Conservation (phyloP, 768 basidiomycete genomes). For the Leucocoprinus birnbaumii region DNA sequence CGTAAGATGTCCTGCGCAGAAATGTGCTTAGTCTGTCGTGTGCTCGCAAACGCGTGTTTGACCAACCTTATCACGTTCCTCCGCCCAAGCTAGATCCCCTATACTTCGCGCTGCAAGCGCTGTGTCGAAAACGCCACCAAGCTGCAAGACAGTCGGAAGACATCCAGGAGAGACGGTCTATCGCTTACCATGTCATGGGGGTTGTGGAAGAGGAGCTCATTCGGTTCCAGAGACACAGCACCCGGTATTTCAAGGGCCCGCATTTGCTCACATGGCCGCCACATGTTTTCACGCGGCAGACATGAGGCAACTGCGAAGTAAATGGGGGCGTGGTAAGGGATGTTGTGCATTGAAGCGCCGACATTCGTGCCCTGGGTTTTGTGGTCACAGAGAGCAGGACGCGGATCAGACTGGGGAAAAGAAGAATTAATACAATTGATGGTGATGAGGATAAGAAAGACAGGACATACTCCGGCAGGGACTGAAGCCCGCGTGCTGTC, state of each 20-base stretch:
- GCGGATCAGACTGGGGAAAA: constrained; percentile 12
- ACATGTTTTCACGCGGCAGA: constrained; percentile 14
- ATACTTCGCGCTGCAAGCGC: not conserved
- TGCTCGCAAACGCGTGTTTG: constrained; percentile 6
- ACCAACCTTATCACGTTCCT: constrained; percentile 9
- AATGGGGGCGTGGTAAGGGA: constrained; percentile 2
- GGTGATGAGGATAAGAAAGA: not conserved
- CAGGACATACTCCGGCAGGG: not conserved
- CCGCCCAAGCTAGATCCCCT: not conserved
- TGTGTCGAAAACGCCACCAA: constrained; percentile 13
- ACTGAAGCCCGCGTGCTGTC: constrained; percentile 1
- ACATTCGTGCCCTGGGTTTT: constrained; percentile 9
- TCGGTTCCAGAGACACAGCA: not conserved
- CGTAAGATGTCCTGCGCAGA: constrained; percentile 24
- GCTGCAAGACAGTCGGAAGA: constrained; percentile 8
- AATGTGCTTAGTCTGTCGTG: not conserved
- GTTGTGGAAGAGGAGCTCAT: constrained; percentile 9
- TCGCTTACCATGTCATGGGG: constrained; percentile 18
- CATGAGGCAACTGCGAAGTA: constrained; percentile 13
- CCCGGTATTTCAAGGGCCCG: constrained; percentile 9
- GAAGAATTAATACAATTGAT: constrained; percentile 2
- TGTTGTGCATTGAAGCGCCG: not conserved
- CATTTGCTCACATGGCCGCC: constrained; percentile 5
- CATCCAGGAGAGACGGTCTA: not conserved
- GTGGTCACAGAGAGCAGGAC: not conserved